Conservation (phyloP, 2,329 filamentous ascomycete genomes). For the Cytospora mali region DNA sequence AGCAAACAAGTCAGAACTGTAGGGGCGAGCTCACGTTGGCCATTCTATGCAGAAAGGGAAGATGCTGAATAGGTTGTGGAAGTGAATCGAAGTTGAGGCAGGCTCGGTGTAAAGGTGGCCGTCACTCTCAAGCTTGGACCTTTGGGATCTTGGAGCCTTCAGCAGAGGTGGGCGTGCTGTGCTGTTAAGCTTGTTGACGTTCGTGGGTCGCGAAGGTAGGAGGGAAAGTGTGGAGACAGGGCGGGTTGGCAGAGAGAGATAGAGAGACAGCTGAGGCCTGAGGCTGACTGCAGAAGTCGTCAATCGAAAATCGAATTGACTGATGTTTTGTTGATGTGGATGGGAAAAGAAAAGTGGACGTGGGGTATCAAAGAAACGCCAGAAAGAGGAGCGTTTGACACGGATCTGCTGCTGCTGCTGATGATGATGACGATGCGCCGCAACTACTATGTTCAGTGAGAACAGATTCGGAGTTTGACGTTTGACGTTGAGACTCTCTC, state of each 20-base stretch:
- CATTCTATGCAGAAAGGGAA: constrained; percentile 23
- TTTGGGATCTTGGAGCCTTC: constrained; percentile 11
- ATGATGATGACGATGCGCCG: constrained; percentile 17
- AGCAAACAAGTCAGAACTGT: constrained; percentile 20
- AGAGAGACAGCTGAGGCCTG: constrained; percentile 5
- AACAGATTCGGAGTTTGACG: constrained; percentile 13
- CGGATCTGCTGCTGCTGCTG: constrained; percentile 12
- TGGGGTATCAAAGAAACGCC: constrained; percentile 23
- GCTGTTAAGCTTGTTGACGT: constrained; percentile 17
- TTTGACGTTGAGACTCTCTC: constrained; percentile 5
- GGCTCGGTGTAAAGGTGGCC: constrained; percentile 20
- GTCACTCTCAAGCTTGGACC: constrained; percentile 23
- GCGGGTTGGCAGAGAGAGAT: constrained; percentile 6
- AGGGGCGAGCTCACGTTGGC: constrained; percentile 29
- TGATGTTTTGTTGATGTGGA: neutral
- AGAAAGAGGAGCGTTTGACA: constrained; percentile 22
- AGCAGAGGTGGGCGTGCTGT: constrained; percentile 15
- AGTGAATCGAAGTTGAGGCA: constrained; percentile 5
- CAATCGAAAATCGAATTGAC: constrained; percentile 4
- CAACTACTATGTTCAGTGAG: constrained; percentile 6
- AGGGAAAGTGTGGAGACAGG: constrained; percentile 24
- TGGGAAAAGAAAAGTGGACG: constrained; percentile 2
- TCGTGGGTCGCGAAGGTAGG: constrained; percentile 26
- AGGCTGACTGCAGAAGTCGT: constrained; percentile 19
- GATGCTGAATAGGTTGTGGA: constrained; percentile 11